Evolutionary conservation across 2,329 filamentous ascomycete genomes (phyloP), one percentile per base, ranked within the genome.

Genomic region (Colletotrichum gigasporum): DNA sequence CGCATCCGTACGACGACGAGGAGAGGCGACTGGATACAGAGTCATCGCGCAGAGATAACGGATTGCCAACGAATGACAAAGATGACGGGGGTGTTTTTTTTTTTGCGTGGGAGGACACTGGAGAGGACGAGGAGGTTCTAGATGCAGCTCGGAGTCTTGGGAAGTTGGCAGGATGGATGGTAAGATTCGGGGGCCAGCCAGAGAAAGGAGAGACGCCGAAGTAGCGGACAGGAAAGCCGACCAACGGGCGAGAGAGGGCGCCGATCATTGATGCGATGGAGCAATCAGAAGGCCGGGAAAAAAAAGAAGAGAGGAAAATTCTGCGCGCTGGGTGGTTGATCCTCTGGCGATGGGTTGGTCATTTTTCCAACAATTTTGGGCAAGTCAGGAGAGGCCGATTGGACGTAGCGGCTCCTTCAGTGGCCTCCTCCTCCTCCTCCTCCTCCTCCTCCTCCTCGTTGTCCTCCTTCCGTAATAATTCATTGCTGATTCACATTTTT

Each of bases 141-240:
- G 61, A 64, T 22, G 56, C 61, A 54, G 32, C 26, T 54, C 47
- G 55, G 61, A 53, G 39, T 35, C n/a, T 26, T 39, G 41, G 42
- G 34, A 53, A 53, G 55, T 26, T 34, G 61, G 26, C 55, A 60
- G 47, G 39, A 45, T 9, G 48, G 57, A 47, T 30, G 50, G 48
- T 53, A 34, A 55, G 61, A 30, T 16, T 42, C 59, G 35, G 35
- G n/a, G 37, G 39, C 45, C n/a, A 22, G 60, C 18, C 32, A 22
- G 53, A 32, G 53, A 42, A n/a, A n/a, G 22, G 22, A 39, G 32
- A 53, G 14, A 53, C 14, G 35, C 18, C n/a, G 30, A 52, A 14
- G 9, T 41, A 50, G 39, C 22, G 24, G 50, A 39, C 35, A 14
- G 22, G 51, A 54, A 42, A n/a, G n/a, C n/a, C n/a, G n/a, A n/a